A percentile compares a stretch with the other conserved stretches of the same genome.
phyloP scores from a whole-genome alignment of 257 asterid genomes.

The Solanum sitiens region DNA sequence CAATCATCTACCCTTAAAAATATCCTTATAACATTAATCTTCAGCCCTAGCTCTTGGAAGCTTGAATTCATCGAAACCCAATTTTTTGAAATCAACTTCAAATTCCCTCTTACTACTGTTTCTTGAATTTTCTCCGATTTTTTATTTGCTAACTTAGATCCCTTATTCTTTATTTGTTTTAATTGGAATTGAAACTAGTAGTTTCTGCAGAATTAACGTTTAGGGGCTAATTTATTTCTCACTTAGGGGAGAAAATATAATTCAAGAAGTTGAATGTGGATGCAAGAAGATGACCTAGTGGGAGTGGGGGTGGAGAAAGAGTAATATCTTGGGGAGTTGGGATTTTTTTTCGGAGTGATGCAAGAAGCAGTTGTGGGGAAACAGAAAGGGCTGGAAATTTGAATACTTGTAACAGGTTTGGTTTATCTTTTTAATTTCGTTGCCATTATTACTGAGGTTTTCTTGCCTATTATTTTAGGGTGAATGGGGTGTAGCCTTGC shows the following conservation, averaged over 20 bases:
- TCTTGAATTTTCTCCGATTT: not conserved
- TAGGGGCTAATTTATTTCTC: not conserved
- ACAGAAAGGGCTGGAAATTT: not conserved
- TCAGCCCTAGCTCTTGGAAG: not conserved
- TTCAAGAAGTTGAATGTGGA: not conserved
- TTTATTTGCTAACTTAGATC: not conserved
- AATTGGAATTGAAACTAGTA: not conserved
- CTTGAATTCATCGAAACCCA: not conserved
- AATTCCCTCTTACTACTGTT: not conserved
- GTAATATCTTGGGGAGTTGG: not conserved
- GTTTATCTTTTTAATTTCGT: not conserved
- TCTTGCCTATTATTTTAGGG: not conserved
- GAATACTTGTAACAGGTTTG: not conserved
- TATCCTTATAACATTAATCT: not conserved
- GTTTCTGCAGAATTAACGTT: not conserved
- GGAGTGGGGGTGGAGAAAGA: not conserved
- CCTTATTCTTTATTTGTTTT: not conserved
- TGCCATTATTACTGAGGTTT: not conserved
- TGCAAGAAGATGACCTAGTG: not conserved
- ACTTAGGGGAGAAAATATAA: not conserved
- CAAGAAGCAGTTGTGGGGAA: not conserved
- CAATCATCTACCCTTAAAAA: not conserved
- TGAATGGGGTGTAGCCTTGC: not conserved
- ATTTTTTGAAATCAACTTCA: not conserved
- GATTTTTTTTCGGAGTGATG: not conserved